phyloP scores from a whole-genome alignment of 2,329 filamentous ascomycete genomes.

The Ophiostoma australiae region DNA sequence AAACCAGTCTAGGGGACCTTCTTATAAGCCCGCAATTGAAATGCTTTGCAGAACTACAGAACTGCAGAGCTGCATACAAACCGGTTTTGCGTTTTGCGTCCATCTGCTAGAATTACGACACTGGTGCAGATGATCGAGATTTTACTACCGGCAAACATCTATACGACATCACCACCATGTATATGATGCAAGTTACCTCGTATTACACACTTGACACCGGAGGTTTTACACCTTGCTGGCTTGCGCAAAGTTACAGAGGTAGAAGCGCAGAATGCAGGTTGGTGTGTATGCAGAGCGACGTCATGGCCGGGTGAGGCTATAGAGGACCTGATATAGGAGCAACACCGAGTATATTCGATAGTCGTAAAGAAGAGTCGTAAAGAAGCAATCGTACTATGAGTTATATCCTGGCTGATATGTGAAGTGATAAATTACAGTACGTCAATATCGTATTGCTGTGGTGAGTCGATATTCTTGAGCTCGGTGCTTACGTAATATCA shows the following conservation, averaged over 20 bases:
- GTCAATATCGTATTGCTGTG: background rate
- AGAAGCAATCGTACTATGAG: no score
- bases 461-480: no score
- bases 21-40: background rate
- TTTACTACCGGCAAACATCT: background rate
- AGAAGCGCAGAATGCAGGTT: background rate
- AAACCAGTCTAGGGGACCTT: background rate
- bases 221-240: background rate
- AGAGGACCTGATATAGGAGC: background rate
- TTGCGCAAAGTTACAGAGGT: background rate
- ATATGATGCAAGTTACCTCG: background rate
- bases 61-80: background rate
- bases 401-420: no score
- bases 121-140: constrained; percentile 7
- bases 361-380: no score
- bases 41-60: background rate
- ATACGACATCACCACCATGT: background rate
- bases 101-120: background rate
- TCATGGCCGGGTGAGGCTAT: background rate
- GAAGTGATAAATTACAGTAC: no score
- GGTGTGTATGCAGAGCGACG: constrained; percentile 7
- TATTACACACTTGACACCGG: background rate
- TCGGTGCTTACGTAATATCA: background rate
- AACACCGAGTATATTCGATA: background rate
- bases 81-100: constrained; percentile 7